Conservation (phyloP, 176 grass and related monocot genomes). For the Carex cristatella region DNA sequence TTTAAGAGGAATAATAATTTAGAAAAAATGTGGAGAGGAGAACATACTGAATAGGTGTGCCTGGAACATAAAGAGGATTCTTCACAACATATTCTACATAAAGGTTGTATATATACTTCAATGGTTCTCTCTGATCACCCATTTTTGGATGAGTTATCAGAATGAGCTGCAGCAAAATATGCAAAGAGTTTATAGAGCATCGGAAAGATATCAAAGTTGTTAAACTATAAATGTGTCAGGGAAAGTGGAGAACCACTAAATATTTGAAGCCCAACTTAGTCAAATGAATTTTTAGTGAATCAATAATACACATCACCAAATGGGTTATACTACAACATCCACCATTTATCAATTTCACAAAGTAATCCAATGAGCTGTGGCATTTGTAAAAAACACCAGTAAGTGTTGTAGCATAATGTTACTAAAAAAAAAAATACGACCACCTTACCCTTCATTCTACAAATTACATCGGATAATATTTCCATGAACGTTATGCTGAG, state of each 20-base stretch:
- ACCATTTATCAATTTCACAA: not conserved
- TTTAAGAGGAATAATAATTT: not conserved
- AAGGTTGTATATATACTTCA: constrained; percentile 93
- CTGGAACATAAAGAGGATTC: constrained; percentile 77
- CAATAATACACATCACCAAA: not conserved
- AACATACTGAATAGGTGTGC: constrained; percentile 77
- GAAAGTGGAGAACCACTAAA: not conserved
- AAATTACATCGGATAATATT: not conserved
- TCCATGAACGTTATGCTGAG: not conserved
- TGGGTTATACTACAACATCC: not conserved
- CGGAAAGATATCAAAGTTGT: not conserved
- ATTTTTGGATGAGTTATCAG: constrained; percentile 87
- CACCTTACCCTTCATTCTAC: not conserved
- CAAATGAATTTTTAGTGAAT: not conserved
- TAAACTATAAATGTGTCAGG: not conserved
- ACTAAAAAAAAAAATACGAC: not conserved
- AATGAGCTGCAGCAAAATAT: constrained; percentile 65
- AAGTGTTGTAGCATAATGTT: not conserved
- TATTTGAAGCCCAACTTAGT: not conserved
- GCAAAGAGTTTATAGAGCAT: not conserved
- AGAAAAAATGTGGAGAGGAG: not conserved
- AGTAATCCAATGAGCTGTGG: not conserved
- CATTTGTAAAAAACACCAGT: not conserved
- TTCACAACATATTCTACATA: constrained; percentile 98
- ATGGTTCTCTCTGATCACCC: constrained; percentile 65